phyloP scores from a whole-genome alignment of 2,329 filamentous ascomycete species.

The Fusarium piperis region DNA sequence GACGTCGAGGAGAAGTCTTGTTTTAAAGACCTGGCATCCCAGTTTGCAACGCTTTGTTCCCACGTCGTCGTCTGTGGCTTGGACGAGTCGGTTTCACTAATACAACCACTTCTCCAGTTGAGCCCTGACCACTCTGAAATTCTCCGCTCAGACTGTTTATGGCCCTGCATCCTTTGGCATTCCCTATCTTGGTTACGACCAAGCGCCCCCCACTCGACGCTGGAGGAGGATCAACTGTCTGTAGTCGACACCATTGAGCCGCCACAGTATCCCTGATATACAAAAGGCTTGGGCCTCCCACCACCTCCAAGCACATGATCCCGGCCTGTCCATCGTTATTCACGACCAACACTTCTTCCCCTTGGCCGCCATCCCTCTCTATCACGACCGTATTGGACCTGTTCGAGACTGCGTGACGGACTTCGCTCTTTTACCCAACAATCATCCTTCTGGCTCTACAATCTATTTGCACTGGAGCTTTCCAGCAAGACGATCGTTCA shows the following conservation, averaged over 20 bases:
- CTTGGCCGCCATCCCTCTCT: conserved; percentile 8
- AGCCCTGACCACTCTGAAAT: conserved; percentile 42
- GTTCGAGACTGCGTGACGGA: conserved; percentile 4
- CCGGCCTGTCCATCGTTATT: conserved; percentile 20
- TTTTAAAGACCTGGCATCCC: conserved; percentile 38
- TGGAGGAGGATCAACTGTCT: conserved; percentile 26
- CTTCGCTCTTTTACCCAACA: conserved; percentile 27
- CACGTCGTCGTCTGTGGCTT: conserved; percentile 41
- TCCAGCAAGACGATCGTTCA: conserved; percentile 6
- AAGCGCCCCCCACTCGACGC: conserved; percentile 33
- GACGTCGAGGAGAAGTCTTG: conserved; percentile 25
- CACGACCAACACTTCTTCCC: conserved; percentile 10
- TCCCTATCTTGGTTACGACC: conserved; percentile 51
- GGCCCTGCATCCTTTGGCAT: conserved; percentile 46
- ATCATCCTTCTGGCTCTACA: conserved; percentile 7
- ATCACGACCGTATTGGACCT: conserved; percentile 17
- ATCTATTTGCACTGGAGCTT: neutral
- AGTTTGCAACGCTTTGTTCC: conserved; percentile 39
- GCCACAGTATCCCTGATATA: conserved; percentile 45
- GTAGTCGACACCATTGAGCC: conserved; percentile 34
- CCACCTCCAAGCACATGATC: conserved; percentile 22
- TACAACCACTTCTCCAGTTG: conserved; percentile 38
- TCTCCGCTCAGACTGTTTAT: conserved; percentile 41
- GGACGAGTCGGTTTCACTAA: conserved; percentile 43
- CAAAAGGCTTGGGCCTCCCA: conserved; percentile 44